Evolutionary conservation across 352 stramenopile species (phyloP).

Genomic region (Phytophthora sp.): DNA sequence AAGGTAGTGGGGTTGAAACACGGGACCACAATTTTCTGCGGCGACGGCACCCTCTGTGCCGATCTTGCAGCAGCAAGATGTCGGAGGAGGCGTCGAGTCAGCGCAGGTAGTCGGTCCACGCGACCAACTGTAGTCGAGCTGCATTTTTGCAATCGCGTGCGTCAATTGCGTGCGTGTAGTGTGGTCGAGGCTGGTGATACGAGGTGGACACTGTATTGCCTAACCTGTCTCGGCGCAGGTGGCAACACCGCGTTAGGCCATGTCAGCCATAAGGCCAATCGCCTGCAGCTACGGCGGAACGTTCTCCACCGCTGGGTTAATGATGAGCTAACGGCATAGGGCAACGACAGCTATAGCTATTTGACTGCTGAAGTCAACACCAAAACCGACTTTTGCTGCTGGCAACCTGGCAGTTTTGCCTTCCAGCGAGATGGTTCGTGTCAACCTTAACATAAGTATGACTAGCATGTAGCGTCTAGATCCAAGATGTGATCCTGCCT

Average conservation of each 20-base stretch:
- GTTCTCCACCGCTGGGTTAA: constrained; percentile 23
- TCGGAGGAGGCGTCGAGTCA: constrained; percentile 4
- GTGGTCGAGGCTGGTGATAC: constrained; percentile 16
- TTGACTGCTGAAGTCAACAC: neutral
- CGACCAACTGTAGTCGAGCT: constrained; percentile 19
- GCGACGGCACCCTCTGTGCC: neutral
- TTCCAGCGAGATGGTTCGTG: constrained; percentile 20
- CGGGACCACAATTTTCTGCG: constrained; percentile 28
- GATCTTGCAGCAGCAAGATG: constrained; percentile 19
- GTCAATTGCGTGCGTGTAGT: constrained; percentile 17
- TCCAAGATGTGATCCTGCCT: constrained; percentile 19
- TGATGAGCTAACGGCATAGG: constrained; percentile 24
- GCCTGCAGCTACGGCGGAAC: constrained; percentile 35
- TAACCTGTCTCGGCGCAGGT: constrained; percentile 22
- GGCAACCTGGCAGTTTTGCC: neutral
- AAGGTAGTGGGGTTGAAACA: constrained; percentile 15
- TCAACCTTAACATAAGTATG: constrained; percentile 12
- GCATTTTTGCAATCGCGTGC: constrained; percentile 36
- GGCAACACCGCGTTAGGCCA: constrained; percentile 4
- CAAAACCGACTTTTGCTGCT: constrained; percentile 6
- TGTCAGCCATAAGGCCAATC: constrained; percentile 27
- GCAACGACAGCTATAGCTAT: no score
- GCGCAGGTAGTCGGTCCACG: constrained; percentile 5
- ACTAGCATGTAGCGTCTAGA: constrained; percentile 1
- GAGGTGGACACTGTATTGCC: constrained; percentile 31